Evolutionary conservation across 768 basidiomycete species (phyloP).

Genomic region (Cystofilobasidium ferigula): DNA sequence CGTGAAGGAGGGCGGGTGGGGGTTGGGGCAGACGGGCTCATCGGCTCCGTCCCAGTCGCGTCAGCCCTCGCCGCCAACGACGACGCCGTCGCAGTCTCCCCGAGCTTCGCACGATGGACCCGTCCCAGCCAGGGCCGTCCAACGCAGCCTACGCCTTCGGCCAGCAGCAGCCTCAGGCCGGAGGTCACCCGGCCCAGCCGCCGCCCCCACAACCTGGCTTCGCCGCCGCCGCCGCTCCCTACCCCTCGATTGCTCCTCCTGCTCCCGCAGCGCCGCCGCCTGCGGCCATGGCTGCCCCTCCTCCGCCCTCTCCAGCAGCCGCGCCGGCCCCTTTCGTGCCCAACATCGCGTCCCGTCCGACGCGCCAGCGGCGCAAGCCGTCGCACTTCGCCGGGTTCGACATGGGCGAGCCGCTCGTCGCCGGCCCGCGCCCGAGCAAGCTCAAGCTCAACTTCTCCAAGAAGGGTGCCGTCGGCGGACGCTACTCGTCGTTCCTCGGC

Average conservation of each 20-base stretch:
- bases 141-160: not conserved
- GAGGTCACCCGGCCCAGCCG: too few relatives aligned
- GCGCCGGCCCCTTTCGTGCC: not conserved
- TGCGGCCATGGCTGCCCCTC: not conserved
- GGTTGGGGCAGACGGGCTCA: not conserved
- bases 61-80: not conserved
- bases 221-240: too few relatives aligned
- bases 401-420: not conserved
- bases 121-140: not conserved
- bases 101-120: not conserved
- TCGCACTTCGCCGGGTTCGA: not conserved
- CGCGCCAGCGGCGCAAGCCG: not conserved
- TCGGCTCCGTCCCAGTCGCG: not conserved
- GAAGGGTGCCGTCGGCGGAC: not conserved
- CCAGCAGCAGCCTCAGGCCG: not conserved
- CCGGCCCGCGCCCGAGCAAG: not conserved
- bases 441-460: conserved; percentile 25
- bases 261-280: not conserved
- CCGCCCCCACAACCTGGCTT: too few relatives aligned
- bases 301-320: not conserved
- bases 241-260: not conserved
- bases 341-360: not conserved
- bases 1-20: not conserved
- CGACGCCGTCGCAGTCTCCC: not conserved
- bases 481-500: conserved; percentile 41